phyloP scores from a whole-genome alignment of 148 eudicot species.

The Oxyria digyna region DNA sequence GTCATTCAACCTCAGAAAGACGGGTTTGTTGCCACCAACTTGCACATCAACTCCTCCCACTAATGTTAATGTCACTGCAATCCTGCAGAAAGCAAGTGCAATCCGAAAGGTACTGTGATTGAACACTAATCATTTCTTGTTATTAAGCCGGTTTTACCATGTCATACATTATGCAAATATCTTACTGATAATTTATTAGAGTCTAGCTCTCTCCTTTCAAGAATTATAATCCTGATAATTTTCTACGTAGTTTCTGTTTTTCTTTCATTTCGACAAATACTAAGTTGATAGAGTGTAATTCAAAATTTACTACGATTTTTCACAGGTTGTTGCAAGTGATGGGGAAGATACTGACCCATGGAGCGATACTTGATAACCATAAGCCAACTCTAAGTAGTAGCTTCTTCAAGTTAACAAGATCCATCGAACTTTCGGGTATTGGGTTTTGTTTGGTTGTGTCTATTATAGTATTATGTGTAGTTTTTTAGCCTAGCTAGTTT shows the following conservation, averaged over 20 bases:
- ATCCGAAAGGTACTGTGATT: slow-evolving; percentile 57
- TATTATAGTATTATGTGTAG: background rate
- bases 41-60: slow-evolving; percentile 18
- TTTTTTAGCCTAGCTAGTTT: background rate
- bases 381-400: background rate
- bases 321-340: background rate
- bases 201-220: too few species aligned
- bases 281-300: background rate
- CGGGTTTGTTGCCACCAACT: slow-evolving; percentile 29
- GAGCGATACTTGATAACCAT: background rate
- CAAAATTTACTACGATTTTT: background rate
- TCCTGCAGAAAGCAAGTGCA: slow-evolving; percentile 75
- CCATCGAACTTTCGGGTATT: too few species aligned
- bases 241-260: too few species aligned
- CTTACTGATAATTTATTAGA: too few species aligned
- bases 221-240: too few species aligned
- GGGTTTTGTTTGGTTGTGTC: background rate
- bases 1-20: slow-evolving; percentile 70
- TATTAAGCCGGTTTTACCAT: too few species aligned
- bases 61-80: slow-evolving; percentile 47
- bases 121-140: too few species aligned
- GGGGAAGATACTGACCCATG: background rate
- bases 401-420: background rate
- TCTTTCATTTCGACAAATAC: background rate
- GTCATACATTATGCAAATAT: too few species aligned